Base-by-base conservation (phyloP, 75 land plant genomes). In the Isoetes taiwanensis region DNA sequence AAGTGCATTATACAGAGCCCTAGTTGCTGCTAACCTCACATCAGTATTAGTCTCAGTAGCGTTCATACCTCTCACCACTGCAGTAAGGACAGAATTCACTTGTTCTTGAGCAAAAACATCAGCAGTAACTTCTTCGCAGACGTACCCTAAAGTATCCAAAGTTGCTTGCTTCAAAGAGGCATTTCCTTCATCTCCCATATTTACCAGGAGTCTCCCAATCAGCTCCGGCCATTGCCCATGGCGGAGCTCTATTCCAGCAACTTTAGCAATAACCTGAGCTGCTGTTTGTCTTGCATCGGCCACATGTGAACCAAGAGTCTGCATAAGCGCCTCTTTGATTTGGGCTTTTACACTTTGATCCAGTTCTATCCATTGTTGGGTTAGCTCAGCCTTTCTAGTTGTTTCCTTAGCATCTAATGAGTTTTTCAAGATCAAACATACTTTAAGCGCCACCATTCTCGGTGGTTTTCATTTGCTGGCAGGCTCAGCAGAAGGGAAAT, bases 221-320 rank as follows among this genome's bases (percentile, higher is more conserved):
- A 84, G 76, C 33, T 84, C 88, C 10, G 72, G 81, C 84, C 88
- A 84, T 46, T 81, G 67, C 30, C 79, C 86, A 16, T 72, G 76
- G 11, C 73, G 72, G 59, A 82, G 54, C 38, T 82, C 86, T 40
- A 82, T 79, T 20, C 81, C 86, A 0, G 86, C 86, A 56, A 82
- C 28, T 71, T 82, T 82, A 14, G 85, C 85, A 69, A 82, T 75
- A 1, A 82, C 85, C 62, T 84, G 88, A 5, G 77, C 68, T 24
- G 81, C 58, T 24, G 88, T 81, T 38, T 81, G 84, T 14, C 88
- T 59, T 19, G 85, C 88, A 19, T 84, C 88, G 2, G 43, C 5
- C 1, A 58, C 72, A 40, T 64, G 31, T 1, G 85, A 80, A 0
- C 61, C 61, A 32, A 81, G 78, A 0, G 88, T 84, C 31, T 39